Evolutionary conservation across 257 asterid species (phyloP).

Genomic region (Gardenia jasminoides): DNA sequence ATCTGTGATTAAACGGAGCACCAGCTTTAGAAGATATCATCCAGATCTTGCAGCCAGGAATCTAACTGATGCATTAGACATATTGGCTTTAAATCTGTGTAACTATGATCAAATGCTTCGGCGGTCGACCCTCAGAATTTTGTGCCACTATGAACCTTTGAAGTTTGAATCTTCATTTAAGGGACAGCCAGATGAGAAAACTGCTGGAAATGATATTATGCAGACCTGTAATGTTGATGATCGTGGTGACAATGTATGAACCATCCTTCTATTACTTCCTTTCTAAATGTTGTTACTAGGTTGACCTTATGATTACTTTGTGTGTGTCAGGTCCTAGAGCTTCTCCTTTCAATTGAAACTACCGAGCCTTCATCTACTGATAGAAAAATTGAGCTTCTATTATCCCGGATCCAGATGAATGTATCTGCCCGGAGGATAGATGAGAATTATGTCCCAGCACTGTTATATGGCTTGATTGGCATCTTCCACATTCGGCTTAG

Average conservation of each 20-base stretch:
- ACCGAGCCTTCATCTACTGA: constrained; percentile 69
- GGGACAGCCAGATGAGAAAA: constrained; percentile 39
- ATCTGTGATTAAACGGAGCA: constrained; percentile 33
- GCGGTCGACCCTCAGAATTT: constrained; percentile 68
- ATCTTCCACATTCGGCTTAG: constrained; percentile 72
- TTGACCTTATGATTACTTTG: constrained; percentile 23
- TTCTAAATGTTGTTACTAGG: background rate
- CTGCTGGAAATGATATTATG: constrained; percentile 31
- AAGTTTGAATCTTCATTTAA: constrained; percentile 26
- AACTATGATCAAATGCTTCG: constrained; percentile 64
- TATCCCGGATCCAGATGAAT: constrained; percentile 69
- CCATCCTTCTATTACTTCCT: no score
- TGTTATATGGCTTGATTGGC: constrained; percentile 72
- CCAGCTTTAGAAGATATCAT: constrained; percentile 39
- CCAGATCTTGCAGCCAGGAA: constrained; percentile 47
- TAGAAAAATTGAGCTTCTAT: constrained; percentile 51
- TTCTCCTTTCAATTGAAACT: constrained; percentile 69
- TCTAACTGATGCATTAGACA: constrained; percentile 46
- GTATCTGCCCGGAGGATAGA: constrained; percentile 55
- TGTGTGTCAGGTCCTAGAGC: constrained; percentile 61
- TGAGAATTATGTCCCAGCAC: constrained; percentile 51
- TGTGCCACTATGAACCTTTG: constrained; percentile 73
- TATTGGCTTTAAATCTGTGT: constrained; percentile 63
- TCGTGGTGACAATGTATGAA: constrained; percentile 1
- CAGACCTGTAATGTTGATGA: constrained; percentile 36